These are phyloP conservation scores for Ogataea henricii DNA, from an alignment of 805 yeast species.

Conservation along the genomic window DNA sequence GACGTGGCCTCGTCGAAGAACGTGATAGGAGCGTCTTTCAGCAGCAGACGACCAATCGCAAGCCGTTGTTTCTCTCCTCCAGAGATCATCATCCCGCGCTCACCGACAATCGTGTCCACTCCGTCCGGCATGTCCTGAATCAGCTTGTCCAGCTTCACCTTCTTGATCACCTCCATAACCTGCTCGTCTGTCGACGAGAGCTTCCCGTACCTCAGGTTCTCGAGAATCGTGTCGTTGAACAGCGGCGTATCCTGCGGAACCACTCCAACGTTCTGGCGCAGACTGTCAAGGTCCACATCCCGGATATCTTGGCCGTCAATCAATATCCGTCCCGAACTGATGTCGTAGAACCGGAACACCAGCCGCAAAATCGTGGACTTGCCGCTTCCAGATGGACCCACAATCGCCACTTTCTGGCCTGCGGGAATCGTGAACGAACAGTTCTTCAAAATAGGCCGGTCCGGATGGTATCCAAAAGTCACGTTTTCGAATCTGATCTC, in stretches of 20 bases:
- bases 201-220: conserved; percentile 86
- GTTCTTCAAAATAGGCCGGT: conserved; percentile 79
- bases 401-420: conserved; percentile 89
- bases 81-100: conserved; percentile 97
- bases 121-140: conserved; percentile 81
- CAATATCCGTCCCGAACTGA: conserved; percentile 69
- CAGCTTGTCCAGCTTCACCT: conserved; percentile 68
- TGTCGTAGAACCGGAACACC: conserved; percentile 89
- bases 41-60: conserved; percentile 87
- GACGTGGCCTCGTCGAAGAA: conserved; percentile 97
- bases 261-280: conserved; percentile 78
- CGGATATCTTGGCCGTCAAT: conserved; percentile 89
- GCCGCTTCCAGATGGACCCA: conserved; percentile 96
- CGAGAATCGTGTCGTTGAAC: conserved; percentile 86
- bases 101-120: conserved; percentile 85
- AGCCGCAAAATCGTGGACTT: conserved; percentile 85
- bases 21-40: conserved; percentile 85
- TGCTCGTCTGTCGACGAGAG: conserved; percentile 73
- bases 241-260: conserved; percentile 98
- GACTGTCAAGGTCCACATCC: conserved; percentile 69
- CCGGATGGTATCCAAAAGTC: conserved; percentile 88
- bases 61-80: conserved; percentile 98
- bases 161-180: conserved; percentile 59
- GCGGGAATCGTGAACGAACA: conserved; percentile 86
- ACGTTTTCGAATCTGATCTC: conserved; percentile 90